Evolutionary conservation across 139 green algal genomes (phyloP).

Genomic region (Chlamydomonas schloesseri): DNA sequence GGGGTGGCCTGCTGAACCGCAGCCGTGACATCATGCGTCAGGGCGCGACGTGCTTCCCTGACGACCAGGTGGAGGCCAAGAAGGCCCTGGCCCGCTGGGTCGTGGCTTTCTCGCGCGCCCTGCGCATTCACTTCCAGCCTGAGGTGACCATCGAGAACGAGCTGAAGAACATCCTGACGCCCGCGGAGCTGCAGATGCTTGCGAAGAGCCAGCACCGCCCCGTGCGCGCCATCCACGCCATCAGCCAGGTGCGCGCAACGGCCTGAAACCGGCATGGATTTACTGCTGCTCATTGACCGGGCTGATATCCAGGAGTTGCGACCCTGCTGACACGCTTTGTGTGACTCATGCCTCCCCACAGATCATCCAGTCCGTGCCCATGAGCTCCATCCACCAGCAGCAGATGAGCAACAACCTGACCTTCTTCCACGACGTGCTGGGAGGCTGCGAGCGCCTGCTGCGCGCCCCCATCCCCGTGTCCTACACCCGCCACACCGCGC

Average conservation of each 20-base stretch:
- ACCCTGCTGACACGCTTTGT: not conserved
- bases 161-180: slow-evolving; percentile 41
- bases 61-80: slow-evolving; percentile 49
- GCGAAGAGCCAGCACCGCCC: slow-evolving; percentile 41
- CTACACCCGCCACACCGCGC: slow-evolving; percentile 70
- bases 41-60: slow-evolving; percentile 56
- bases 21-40: slow-evolving; percentile 60
- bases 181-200: slow-evolving; percentile 49
- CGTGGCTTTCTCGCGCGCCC: slow-evolving; percentile 49
- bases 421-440: slow-evolving; percentile 76
- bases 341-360: too few relatives aligned
- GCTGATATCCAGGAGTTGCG: not conserved
- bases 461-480: slow-evolving; percentile 83
- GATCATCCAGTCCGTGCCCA: slow-evolving; percentile 45
- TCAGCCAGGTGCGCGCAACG: slow-evolving; percentile 44
- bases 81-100: slow-evolving; percentile 55
- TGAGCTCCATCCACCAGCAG: slow-evolving; percentile 47
- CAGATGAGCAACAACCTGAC: slow-evolving; percentile 73
- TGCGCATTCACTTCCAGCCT: slow-evolving; percentile 62
- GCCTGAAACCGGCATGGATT: too few relatives aligned
- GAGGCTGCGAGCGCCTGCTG: slow-evolving; percentile 77
- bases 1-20: slow-evolving; percentile 68
- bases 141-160: slow-evolving; percentile 44
- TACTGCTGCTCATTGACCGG: too few relatives aligned
- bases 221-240: slow-evolving; percentile 50